Percentiles rank a stretch among this genome's conserved stretches.
Evolutionary conservation across 495 filamentous ascomycete genomes (phyloP).

Genomic region (Podospora appendiculata): DNA sequence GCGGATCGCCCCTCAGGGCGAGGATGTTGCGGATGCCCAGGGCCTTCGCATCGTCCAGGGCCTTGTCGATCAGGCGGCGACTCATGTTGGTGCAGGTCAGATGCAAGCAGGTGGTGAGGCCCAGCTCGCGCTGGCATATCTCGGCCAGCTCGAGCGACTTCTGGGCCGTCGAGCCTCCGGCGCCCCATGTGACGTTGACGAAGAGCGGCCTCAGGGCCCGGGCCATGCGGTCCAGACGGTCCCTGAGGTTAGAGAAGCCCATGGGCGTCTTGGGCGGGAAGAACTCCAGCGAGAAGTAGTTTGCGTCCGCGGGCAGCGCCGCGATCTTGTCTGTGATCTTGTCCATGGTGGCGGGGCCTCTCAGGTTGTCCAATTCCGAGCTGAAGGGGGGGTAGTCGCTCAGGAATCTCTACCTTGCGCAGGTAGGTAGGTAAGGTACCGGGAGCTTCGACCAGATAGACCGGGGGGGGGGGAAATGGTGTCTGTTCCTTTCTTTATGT

Average conservation of each 20-base stretch:
- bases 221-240: slow-evolving; percentile 92
- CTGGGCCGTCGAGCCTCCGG: slow-evolving; percentile 81
- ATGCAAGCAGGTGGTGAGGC: slow-evolving; percentile 91
- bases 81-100: slow-evolving; percentile 98
- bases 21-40: slow-evolving; percentile 91
- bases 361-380: slow-evolving; percentile 12
- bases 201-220: slow-evolving; percentile 84
- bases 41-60: slow-evolving; percentile 86
- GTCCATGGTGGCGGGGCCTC: slow-evolving; percentile 54
- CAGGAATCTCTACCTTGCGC: not conserved
- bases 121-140: slow-evolving; percentile 84
- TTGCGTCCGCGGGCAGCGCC: slow-evolving; percentile 69
- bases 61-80: slow-evolving; percentile 73
- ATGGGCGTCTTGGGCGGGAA: slow-evolving; percentile 95
- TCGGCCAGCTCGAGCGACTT: slow-evolving; percentile 93
- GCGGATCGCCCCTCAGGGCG: slow-evolving; percentile 89
- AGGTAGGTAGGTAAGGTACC: too few relatives aligned
- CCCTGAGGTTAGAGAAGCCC: slow-evolving; percentile 88
- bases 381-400: slow-evolving; percentile 11
- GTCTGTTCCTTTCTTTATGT: too few relatives aligned
- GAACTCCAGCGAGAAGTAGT: slow-evolving; percentile 97
- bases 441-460: too few relatives aligned
- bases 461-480: too few relatives aligned
- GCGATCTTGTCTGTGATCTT: slow-evolving; percentile 97
- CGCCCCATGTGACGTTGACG: slow-evolving; percentile 97